Percentiles rank a stretch among this genome's conserved stretches.
Evolutionary conservation across 225 moss, liverwort and hornwort species (phyloP).

Genomic region (Straminergon stramineum): DNA sequence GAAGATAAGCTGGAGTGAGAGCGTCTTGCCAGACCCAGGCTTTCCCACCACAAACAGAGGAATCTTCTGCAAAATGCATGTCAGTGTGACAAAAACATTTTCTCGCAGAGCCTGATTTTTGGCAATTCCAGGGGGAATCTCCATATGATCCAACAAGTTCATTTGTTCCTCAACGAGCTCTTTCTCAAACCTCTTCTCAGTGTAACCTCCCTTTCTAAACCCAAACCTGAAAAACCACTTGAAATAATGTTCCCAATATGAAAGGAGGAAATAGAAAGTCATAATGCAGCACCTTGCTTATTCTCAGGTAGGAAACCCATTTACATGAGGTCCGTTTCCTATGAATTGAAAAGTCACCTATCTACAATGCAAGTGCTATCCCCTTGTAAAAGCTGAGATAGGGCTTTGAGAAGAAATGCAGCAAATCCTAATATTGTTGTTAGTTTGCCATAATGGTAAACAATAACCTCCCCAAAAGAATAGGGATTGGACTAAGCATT

Average conservation of each 20-base stretch:
- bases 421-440: not conserved
- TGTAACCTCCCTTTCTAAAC: not conserved
- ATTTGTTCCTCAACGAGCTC: slow-evolving; percentile 35
- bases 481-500: not conserved
- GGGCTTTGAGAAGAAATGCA: not conserved
- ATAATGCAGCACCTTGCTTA: not conserved
- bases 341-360: not conserved
- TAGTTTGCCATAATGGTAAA: not conserved
- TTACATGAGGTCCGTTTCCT: not conserved
- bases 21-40: slow-evolving; percentile 54
- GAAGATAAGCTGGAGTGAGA: slow-evolving; percentile 46
- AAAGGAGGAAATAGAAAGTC: not conserved
- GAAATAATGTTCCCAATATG: not conserved
- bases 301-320: not conserved
- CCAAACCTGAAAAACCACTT: slow-evolving; percentile 7
- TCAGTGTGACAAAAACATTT: slow-evolving; percentile 46
- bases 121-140: slow-evolving; percentile 43
- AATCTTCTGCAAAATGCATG: slow-evolving; percentile 40
- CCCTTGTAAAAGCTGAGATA: not conserved
- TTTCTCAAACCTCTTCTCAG: slow-evolving; percentile 18
- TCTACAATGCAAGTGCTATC: not conserved
- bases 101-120: slow-evolving; percentile 49
- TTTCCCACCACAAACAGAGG: slow-evolving; percentile 55
- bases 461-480: too few relatives aligned
- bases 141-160: slow-evolving; percentile 40